These are phyloP conservation scores for Styphnolobium japonicum DNA, from an alignment of 306 rosid genomes.

Conservation along the genomic window DNA sequence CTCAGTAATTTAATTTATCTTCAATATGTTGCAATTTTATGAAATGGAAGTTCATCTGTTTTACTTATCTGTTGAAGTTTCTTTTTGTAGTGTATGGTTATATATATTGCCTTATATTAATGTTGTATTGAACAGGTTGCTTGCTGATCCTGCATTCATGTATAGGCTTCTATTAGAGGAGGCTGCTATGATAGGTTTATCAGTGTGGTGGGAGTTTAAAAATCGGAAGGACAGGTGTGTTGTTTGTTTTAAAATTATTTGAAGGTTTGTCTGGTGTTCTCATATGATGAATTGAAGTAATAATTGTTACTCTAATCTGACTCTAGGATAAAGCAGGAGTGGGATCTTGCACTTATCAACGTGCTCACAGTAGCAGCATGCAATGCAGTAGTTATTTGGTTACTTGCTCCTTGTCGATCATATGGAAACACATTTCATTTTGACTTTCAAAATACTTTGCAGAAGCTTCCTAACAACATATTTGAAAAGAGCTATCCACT, in stretches of 20 bases:
- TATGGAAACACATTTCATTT: slow-evolving; percentile 90
- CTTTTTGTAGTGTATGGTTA: background rate
- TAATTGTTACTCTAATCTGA: slow-evolving; percentile 21
- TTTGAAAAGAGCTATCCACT: slow-evolving; percentile 93
- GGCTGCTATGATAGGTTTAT: slow-evolving; percentile 74
- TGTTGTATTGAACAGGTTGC: slow-evolving; percentile 63
- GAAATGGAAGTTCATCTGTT: background rate
- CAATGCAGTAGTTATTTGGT: slow-evolving; percentile 96
- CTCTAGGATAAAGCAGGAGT: slow-evolving; percentile 90
- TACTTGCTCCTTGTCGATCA: slow-evolving; percentile 97
- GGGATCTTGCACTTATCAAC: slow-evolving; percentile 95
- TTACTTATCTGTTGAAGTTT: background rate
- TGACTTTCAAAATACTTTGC: slow-evolving; percentile 95
- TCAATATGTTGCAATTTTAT: background rate
- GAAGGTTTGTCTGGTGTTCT: slow-evolving; percentile 17
- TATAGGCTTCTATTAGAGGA: slow-evolving; percentile 82
- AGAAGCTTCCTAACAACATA: slow-evolving; percentile 96
- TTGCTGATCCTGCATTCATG: slow-evolving; percentile 94
- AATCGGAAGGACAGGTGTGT: slow-evolving; percentile 84
- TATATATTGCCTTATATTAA: slow-evolving; percentile 3
- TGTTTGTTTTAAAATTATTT: slow-evolving; percentile 3
- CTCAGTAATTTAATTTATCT: background rate
- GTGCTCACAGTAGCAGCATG: slow-evolving; percentile 94
- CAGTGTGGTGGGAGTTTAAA: slow-evolving; percentile 93
- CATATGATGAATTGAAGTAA: slow-evolving; percentile 17